Evolutionary conservation across 805 yeast species (phyloP), one percentile per base, ranked within the genome.

Genomic region (Candida manassasensis): DNA sequence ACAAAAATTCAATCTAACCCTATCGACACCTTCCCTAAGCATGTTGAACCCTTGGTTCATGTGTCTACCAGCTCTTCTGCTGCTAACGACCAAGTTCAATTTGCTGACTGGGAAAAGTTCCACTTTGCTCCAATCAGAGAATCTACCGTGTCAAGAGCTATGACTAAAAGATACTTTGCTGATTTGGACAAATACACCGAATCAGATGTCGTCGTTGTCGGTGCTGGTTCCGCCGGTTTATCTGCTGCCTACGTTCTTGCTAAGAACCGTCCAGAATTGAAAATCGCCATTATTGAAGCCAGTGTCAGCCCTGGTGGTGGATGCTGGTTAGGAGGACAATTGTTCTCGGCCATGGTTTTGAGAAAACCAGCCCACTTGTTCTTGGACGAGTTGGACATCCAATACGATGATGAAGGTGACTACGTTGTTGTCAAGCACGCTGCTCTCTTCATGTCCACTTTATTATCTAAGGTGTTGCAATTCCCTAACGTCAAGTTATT

Each of bases 251-350:
- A 76, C 53, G 75, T 73, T 25, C 66, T 82, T 47, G 87, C 84
- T 34, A 78, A 72, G 55, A 75, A 80, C 51, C 73, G 89, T 55
- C 89, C 90, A 11, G 87, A 82, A 45, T 64, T 82, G 48, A 81
- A 78, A 55, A 75, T 82, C 44, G 85, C 86, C 41, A 77, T 80
- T 43, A 71, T 82, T 39, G 90, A 82, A 61, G 80, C 85, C 22
- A 71, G 73, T 43, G 85, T 81, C n/a, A 71, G 84, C 21, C 82
- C 84, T 37, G 89, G 89, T 39, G 90, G 89, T 43, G 90, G 90
- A 19, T 77, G 83, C 39, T 81, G 84, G 80, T 65, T 82, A 31
- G 86, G 86, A 37, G 90, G 88, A 9, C 86, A 79, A 55, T 63
- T 82, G 42, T 80, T 82, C 57, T 75, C 83, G 19, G 87, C 88